These are phyloP conservation scores for Pyricularia grisea DNA, from an alignment of 2,329 filamentous ascomycete genomes.

Conservation along the genomic window DNA sequence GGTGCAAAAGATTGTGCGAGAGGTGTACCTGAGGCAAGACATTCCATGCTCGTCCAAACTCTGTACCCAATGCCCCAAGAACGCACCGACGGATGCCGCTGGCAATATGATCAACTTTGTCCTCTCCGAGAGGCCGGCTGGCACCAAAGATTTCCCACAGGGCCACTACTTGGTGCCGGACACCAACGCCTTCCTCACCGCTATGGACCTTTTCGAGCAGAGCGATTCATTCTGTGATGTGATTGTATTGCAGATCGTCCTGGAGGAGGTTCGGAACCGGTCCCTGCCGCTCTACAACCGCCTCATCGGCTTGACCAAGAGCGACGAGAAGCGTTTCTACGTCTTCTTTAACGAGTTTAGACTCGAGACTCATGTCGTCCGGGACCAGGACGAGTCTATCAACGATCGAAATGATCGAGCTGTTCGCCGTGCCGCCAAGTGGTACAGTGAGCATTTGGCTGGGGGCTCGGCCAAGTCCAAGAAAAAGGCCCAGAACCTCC, in stretches of 20 bases:
- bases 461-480: background rate
- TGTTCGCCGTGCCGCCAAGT: conserved; percentile 74
- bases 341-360: conserved; percentile 99
- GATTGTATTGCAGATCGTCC: conserved; percentile 89
- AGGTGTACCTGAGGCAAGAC: conserved; percentile 91
- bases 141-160: conserved; percentile 70
- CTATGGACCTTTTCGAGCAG: conserved; percentile 95
- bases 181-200: conserved; percentile 89
- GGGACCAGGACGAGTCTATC: conserved; percentile 61
- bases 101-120: conserved; percentile 74
- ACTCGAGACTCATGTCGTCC: conserved; percentile 75
- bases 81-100: conserved; percentile 69
- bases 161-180: conserved; percentile 95
- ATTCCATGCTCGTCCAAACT: conserved; percentile 94
- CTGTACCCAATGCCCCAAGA: conserved; percentile 65
- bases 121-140: conserved; percentile 79
- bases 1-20: conserved; percentile 96
- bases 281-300: conserved; percentile 94
- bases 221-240: conserved; percentile 90
- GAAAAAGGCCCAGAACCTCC: conserved; percentile 28
- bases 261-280: conserved; percentile 91
- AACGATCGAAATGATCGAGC: conserved; percentile 96
- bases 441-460: conserved; percentile 76
- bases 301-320: conserved; percentile 81
- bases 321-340: conserved; percentile 94